Evolutionary conservation across 352 stramenopile species (phyloP).

Genomic region (Phytophthora vignae): DNA sequence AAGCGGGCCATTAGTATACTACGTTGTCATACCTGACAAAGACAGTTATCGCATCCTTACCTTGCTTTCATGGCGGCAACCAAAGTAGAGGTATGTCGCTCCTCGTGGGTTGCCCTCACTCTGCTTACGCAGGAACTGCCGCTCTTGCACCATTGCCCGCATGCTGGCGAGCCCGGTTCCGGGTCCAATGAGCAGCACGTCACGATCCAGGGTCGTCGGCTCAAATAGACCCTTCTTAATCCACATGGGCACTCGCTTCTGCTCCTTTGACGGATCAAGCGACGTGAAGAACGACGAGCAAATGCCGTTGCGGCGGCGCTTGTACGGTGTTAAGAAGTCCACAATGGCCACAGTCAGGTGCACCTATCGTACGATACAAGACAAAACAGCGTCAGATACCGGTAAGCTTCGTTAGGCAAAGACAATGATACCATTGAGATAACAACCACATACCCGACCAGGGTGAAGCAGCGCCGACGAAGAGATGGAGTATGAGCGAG

Average conservation of each 20-base stretch:
- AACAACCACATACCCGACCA: slow-evolving; percentile 35
- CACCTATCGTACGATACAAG: slow-evolving; percentile 43
- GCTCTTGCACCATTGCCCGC: slow-evolving; percentile 89
- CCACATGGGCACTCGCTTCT: slow-evolving; percentile 73
- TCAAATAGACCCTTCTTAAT: slow-evolving; percentile 90
- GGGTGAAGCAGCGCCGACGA: slow-evolving; percentile 78
- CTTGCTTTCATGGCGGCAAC: slow-evolving; percentile 86
- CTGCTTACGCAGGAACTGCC: slow-evolving; percentile 57
- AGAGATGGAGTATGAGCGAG: slow-evolving; percentile 93
- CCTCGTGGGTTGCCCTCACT: slow-evolving; percentile 20
- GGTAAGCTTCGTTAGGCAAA: slow-evolving; percentile 3
- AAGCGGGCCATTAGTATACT: background rate
- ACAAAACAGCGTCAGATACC: slow-evolving; percentile 2
- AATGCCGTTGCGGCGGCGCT: slow-evolving; percentile 81
- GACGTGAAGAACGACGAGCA: slow-evolving; percentile 84
- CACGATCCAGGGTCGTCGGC: slow-evolving; percentile 45
- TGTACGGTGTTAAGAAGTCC: slow-evolving; percentile 92
- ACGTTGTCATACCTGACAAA: background rate
- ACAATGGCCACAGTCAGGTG: slow-evolving; percentile 91
- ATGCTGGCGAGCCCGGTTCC: slow-evolving; percentile 92
- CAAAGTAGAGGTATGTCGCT: slow-evolving; percentile 85
- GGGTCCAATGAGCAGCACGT: slow-evolving; percentile 91
- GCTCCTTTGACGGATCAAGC: slow-evolving; percentile 52
- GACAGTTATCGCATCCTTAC: slow-evolving; percentile 27
- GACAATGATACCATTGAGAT: background rate